phyloP scores from a whole-genome alignment of 768 basidiomycete species.

The Coprinopsis strossmayeri region DNA sequence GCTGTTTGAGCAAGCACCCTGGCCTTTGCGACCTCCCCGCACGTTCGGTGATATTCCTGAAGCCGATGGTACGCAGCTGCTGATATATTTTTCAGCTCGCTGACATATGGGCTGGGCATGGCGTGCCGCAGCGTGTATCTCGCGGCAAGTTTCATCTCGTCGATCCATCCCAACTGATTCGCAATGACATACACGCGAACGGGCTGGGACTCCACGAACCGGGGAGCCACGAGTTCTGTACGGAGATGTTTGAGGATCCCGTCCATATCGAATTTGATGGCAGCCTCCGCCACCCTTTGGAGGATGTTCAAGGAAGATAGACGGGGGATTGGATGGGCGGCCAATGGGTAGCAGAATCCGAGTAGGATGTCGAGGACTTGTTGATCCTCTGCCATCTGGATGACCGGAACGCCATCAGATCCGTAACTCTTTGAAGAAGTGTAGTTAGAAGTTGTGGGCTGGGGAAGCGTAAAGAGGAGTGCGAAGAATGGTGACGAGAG shows the following conservation, averaged over 20 bases:
- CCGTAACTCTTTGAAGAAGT: not conserved
- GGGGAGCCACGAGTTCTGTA: constrained; percentile 23
- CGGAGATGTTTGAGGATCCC: constrained; percentile 28
- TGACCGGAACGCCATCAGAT: constrained; percentile 30
- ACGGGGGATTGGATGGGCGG: constrained; percentile 22
- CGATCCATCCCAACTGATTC: constrained; percentile 30
- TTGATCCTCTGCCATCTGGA: constrained; percentile 42
- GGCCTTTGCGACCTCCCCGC: constrained; percentile 28
- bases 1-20: constrained; percentile 20
- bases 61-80: constrained; percentile 34
- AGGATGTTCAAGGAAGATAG: constrained; percentile 34
- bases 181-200: constrained; percentile 38
- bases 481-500: constrained; percentile 54
- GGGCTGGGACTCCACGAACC: constrained; percentile 30
- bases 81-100: constrained; percentile 34
- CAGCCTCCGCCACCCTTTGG: constrained; percentile 36
- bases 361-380: constrained; percentile 35
- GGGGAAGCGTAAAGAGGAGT: constrained; percentile 48
- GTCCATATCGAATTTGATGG: constrained; percentile 46
- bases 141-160: constrained; percentile 27
- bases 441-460: constrained; percentile 26
- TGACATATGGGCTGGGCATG: constrained; percentile 16
- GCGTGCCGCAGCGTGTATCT: constrained; percentile 27
- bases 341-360: constrained; percentile 42
- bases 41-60: constrained; percentile 33